Evolutionary conservation across 2,329 filamentous ascomycete species (phyloP).

Genomic region (Aureobasidium sp.): DNA sequence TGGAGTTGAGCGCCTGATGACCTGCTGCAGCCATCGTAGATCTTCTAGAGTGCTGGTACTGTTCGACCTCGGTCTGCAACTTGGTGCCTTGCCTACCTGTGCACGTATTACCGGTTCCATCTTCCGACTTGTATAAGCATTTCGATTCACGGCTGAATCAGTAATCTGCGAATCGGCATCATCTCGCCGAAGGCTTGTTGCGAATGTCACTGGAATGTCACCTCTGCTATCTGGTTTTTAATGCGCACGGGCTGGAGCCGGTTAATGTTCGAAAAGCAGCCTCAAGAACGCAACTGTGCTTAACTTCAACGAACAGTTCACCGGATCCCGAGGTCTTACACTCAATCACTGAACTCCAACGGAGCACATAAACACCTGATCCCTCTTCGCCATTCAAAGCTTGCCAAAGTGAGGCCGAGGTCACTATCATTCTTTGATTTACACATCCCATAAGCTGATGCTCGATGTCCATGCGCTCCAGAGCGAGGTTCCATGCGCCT

Average conservation of each 20-base stretch:
- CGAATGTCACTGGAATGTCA: constrained; percentile 5
- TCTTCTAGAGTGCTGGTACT: background rate
- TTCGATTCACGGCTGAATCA: background rate
- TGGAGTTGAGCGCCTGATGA: background rate
- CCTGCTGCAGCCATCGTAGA: background rate
- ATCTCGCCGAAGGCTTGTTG: background rate
- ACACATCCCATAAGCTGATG: no score
- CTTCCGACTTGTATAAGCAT: background rate
- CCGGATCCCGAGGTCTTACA: no score
- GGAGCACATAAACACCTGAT: no score
- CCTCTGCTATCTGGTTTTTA: background rate
- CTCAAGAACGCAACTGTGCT: no score
- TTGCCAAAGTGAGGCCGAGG: no score
- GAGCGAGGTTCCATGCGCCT: background rate
- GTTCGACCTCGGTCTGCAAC: background rate
- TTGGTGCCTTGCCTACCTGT: background rate
- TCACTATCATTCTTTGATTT: no score
- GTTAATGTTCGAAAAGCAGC: background rate
- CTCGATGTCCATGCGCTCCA: background rate
- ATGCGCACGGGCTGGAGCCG: background rate
- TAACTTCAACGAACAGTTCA: no score
- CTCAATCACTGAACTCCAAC: background rate
- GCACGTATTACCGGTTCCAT: background rate
- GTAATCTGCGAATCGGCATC: background rate
- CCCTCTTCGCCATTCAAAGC: no score